phyloP scores from a whole-genome alignment of 2,329 filamentous ascomycete species.

The Hymenoscyphus occultus region DNA sequence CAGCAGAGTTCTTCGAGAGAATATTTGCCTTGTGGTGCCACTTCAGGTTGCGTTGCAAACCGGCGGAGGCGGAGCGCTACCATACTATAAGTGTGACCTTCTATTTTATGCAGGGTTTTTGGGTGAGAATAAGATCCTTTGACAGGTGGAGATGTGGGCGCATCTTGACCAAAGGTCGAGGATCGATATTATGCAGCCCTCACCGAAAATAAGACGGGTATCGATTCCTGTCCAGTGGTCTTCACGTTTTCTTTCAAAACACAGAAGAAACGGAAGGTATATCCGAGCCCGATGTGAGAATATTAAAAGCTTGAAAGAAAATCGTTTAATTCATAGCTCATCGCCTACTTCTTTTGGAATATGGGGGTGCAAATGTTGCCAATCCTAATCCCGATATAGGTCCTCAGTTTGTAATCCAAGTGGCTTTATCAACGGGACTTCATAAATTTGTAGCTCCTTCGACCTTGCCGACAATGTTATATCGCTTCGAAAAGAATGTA shows the following conservation, averaged over 20 bases:
- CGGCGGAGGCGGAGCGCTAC: background rate
- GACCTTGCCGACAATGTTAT: conserved; percentile 79
- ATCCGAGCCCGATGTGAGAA: background rate
- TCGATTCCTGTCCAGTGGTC: background rate
- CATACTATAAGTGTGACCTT: background rate
- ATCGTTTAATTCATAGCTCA: background rate
- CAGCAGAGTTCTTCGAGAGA: background rate
- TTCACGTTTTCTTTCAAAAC: background rate
- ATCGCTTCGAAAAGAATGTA: conserved; percentile 94
- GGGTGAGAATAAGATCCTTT: background rate
- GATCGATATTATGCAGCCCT: background rate
- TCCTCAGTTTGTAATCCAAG: background rate
- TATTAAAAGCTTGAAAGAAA: background rate
- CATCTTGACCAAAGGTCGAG: background rate
- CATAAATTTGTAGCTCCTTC: conserved; percentile 55
- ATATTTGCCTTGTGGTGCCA: background rate
- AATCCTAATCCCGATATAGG: background rate
- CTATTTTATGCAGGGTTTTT: background rate
- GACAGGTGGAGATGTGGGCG: background rate
- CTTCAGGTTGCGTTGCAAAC: background rate
- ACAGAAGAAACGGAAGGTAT: background rate
- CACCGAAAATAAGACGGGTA: background rate
- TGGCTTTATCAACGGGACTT: background rate
- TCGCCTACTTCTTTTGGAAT: background rate
- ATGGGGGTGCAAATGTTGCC: background rate